Evolutionary conservation across 2,329 filamentous ascomycete genomes (phyloP), one percentile per base, ranked within the genome.

Genomic region (Fusarium verticillioides): DNA sequence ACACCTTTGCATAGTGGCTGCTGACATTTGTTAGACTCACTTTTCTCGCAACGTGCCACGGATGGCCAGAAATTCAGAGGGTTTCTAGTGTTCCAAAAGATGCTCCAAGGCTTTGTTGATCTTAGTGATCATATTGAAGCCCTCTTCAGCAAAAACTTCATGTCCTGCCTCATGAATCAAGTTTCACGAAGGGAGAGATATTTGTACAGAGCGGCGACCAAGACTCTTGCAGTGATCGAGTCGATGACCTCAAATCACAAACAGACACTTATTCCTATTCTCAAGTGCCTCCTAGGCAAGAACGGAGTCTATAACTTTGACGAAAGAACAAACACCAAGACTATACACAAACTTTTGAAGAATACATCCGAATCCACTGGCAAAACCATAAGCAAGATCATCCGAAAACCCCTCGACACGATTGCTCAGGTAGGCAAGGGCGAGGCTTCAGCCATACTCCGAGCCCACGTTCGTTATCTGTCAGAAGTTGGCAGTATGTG

Each of bases 1-100:
- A 10, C 36, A 12, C 30, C 7, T 18, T 15, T 9, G 4, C 18
- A 19, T 39, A 36, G 4, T 3, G 34, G n/a, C 30, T 34, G 47
- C 76, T 84, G 81, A 75, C 43, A 54, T 47, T 21, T 13, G 7
- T 1, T 71, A 96, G 93, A 96, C 79, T 92, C 93, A 13, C 87
- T 98, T 7, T 98, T 98, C 80, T 92, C 94, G 10, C 90, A 92
- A 63, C 90, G 89, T 16, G 92, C 95, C 12, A 97, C 95, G 3
- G 91, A 95, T 47, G 94, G 95, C 75, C 93, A 97, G 63, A 98
- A 98, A 82, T 94, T 94, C 78, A 95, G 94, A 82, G 96, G 96
- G 1, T 96, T 98, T 82, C 90, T 95, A 77, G 88, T 98, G 5
- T 94, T 98, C 78, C 91, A 92, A 76, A 94, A 92, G 78, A 89